Percentiles rank a stretch among this genome's conserved stretches.
phyloP scores from a whole-genome alignment of 495 filamentous ascomycete species.

The Penicillium ucsense region DNA sequence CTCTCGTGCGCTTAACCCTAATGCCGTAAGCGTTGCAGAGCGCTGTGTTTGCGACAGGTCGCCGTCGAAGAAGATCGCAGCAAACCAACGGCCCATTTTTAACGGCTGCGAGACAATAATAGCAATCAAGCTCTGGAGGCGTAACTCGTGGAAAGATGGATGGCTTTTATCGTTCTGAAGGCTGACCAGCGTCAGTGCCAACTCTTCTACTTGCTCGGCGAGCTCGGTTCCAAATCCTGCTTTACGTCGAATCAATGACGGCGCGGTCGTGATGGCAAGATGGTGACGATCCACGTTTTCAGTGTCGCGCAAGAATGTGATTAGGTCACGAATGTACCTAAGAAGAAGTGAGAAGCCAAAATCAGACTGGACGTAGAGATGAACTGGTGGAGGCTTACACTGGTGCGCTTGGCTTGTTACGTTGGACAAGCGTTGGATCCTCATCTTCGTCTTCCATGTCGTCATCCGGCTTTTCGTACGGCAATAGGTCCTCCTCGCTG shows the following conservation, averaged over 20 bases:
- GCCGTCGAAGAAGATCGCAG: conserved; percentile 77
- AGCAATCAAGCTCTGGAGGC: conserved; percentile 77
- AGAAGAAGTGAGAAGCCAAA: conserved; percentile 9
- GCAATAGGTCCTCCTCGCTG: conserved; percentile 65
- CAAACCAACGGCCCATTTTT: conserved; percentile 74
- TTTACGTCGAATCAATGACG: conserved; percentile 78
- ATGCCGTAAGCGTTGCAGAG: conserved; percentile 64
- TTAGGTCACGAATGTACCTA: conserved; percentile 79
- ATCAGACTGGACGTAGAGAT: neutral
- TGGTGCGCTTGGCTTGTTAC: conserved; percentile 74
- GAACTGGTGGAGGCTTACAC: conserved; percentile 43
- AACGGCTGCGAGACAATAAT: conserved; percentile 65
- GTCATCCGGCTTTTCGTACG: conserved; percentile 88
- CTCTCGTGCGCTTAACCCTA: conserved; percentile 81
- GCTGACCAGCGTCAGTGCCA: conserved; percentile 65
- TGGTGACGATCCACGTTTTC: conserved; percentile 79
- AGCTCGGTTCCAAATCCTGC: conserved; percentile 81
- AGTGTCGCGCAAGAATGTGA: conserved; percentile 64
- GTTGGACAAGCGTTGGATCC: conserved; percentile 74
- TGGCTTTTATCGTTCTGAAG: conserved; percentile 61
- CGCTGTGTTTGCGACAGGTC: conserved; percentile 83
- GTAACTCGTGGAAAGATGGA: conserved; percentile 58
- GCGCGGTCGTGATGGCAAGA: conserved; percentile 65
- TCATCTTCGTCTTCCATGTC: conserved; percentile 87
- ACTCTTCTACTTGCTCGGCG: conserved; percentile 69